Evolutionary conservation across 129 eudicot species (phyloP).

Genomic region (Pittosporum tobira): DNA sequence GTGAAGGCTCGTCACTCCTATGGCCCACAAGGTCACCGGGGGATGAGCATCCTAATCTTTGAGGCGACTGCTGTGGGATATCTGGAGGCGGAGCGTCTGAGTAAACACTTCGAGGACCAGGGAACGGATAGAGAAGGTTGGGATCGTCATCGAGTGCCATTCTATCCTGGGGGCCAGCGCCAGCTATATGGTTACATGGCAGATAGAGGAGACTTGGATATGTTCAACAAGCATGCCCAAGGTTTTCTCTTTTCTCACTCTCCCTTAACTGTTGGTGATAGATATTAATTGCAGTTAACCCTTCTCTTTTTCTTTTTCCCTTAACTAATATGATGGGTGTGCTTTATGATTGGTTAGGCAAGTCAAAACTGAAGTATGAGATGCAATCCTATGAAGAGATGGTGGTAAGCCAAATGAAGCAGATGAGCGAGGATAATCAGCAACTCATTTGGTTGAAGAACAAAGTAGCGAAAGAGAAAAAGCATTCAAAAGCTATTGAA

Average conservation of each 20-base stretch:
- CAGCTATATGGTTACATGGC: constrained; percentile 77
- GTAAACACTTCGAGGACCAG: constrained; percentile 50
- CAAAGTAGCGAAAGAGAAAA: constrained; percentile 47
- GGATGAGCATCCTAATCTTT: constrained; percentile 71
- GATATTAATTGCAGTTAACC: background rate
- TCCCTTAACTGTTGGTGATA: background rate
- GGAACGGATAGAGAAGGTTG: constrained; percentile 50
- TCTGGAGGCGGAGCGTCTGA: constrained; percentile 69
- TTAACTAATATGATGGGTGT: background rate
- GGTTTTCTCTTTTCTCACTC: constrained; percentile 31
- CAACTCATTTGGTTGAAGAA: constrained; percentile 47
- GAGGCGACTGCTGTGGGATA: constrained; percentile 74
- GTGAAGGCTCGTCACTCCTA: constrained; percentile 62
- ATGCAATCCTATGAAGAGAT: constrained; percentile 52
- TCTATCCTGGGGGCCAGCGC: constrained; percentile 52
- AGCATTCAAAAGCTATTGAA: constrained; percentile 44
- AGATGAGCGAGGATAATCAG: constrained; percentile 76
- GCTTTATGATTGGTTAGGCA: constrained; percentile 32
- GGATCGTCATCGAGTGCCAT: constrained; percentile 27
- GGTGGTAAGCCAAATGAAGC: constrained; percentile 48
- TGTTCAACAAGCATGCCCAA: constrained; percentile 60
- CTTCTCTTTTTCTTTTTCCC: background rate
- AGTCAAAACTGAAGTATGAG: constrained; percentile 64
- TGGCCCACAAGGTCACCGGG: constrained; percentile 93
- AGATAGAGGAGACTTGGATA: constrained; percentile 46